phyloP scores from a whole-genome alignment of 2,329 filamentous ascomycete species.

The Xylaria sp. region DNA sequence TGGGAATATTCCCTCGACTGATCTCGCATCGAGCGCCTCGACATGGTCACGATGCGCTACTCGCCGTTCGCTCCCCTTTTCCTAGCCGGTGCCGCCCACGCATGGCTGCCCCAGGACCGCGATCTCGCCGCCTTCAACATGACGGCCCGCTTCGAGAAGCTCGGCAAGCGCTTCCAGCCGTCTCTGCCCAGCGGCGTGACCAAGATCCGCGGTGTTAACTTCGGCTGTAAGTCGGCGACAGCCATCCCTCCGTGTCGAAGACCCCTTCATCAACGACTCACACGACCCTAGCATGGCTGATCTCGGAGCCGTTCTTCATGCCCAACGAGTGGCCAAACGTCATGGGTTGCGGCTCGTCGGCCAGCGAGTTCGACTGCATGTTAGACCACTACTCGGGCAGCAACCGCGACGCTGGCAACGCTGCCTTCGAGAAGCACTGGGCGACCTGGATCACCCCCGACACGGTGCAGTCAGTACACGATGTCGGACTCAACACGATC shows the following conservation, averaged over 20 bases:
- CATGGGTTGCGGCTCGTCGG: slow-evolving; percentile 39
- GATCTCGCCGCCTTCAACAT: slow-evolving; percentile 50
- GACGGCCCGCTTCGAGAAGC: slow-evolving; percentile 47
- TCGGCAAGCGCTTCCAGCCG: slow-evolving; percentile 49
- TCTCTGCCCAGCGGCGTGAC: slow-evolving; percentile 39
- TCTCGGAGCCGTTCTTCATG: slow-evolving; percentile 41
- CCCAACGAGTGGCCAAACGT: slow-evolving; percentile 36
- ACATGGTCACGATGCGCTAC: slow-evolving; percentile 40
- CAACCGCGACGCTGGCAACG: slow-evolving; percentile 38
- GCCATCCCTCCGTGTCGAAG: background rate
- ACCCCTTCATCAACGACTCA: slow-evolving; percentile 9
- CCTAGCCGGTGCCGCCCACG: slow-evolving; percentile 40
- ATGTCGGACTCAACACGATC: slow-evolving; percentile 42
- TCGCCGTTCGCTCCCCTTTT: slow-evolving; percentile 42
- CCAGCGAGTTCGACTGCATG: slow-evolving; percentile 42
- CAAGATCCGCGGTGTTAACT: slow-evolving; percentile 44
- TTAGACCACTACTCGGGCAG: slow-evolving; percentile 37
- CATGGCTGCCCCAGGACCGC: slow-evolving; percentile 49
- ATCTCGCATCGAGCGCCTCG: slow-evolving; percentile 1
- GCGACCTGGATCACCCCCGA: slow-evolving; percentile 38
- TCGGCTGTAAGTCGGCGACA: slow-evolving; percentile 36
- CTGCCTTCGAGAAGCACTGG: slow-evolving; percentile 40
- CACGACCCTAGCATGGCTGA: slow-evolving; percentile 37
- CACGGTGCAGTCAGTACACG: slow-evolving; percentile 41
- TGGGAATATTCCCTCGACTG: background rate